phyloP scores from a whole-genome alignment of 345 rosid species.

The rapeseed (Brassica napus) region DNA sequence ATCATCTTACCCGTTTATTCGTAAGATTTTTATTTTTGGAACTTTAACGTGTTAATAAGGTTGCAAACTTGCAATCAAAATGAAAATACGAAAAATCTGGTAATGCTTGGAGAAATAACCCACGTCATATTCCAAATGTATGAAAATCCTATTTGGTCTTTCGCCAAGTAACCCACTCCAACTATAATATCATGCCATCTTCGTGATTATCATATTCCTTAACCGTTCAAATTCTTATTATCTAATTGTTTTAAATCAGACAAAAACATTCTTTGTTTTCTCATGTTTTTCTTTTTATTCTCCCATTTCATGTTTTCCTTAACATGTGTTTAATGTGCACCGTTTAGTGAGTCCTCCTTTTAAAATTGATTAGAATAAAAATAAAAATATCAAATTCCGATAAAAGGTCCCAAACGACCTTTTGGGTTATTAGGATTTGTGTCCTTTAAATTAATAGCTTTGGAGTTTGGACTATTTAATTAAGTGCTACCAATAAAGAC shows the following conservation, averaged over 20 bases:
- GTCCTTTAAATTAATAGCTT: constrained; percentile 23
- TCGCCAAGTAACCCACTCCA: constrained; percentile 41
- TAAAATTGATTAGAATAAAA: neutral
- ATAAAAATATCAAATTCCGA: neutral
- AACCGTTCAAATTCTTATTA: neutral
- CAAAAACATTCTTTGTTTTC: neutral
- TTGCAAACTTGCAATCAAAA: constrained; percentile 8
- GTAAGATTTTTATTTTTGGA: too few relatives aligned
- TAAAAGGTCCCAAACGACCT: constrained; percentile 30
- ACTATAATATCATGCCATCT: constrained; percentile 44
- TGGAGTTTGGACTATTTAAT: constrained; percentile 33
- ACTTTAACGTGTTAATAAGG: neutral
- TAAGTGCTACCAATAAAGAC: constrained; percentile 6
- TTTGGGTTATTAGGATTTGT: constrained; percentile 34
- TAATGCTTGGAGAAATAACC: neutral
- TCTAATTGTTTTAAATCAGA: neutral
- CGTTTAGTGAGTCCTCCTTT: neutral
- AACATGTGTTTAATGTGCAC: neutral
- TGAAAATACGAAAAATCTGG: neutral
- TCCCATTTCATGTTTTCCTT: neutral
- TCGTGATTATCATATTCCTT: constrained; percentile 32
- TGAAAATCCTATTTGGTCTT: constrained; percentile 36
- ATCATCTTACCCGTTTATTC: too few relatives aligned
- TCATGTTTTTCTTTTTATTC: neutral
- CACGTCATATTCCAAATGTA: constrained; percentile 33